Evolutionary conservation across 1,284 basidiomycete species (phyloP), one percentile per base, ranked within the genome.

Genomic region (Ustilago vetiveriae): DNA sequence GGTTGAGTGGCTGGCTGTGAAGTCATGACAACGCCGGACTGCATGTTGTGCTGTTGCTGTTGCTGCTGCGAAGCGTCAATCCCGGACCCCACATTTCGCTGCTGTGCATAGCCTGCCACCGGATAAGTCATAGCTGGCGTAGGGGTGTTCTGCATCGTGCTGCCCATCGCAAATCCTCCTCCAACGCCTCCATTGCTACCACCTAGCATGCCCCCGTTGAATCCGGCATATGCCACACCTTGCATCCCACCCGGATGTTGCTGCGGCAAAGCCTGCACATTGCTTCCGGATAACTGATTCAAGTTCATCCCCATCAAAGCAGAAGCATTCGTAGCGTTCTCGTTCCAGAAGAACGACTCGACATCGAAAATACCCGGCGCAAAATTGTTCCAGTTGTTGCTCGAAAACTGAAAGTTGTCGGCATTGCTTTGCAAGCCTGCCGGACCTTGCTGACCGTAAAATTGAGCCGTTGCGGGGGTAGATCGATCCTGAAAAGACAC

Each of bases 271-370:
- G n/a, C 22, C 19, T 17, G 27, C 14, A 33, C 17, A 16, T 21
- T 38, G 27, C 7, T 43, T 17, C 14, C 23, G 11, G 35, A 21
- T 3, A 32, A 19, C 37, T 39, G 46, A 7, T n/a, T 27, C n/a
- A 57, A 57, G 36, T 52, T 52, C 40, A 49, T 45, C 10, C 54
- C 53, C 54, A 64, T 57, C 46, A 52, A 42, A 8, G 47, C 51
- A 9, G 60, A 42, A 13, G 50, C 49, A 17, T 37, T 37, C 7
- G 47, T 45, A 5, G 62, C 67, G 24, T 73, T 74, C 24, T 76
- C 74, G 52, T 76, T 76, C 74, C 74, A 76, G 53, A 71, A 76
- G 43, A 74, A 73, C 23, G 63, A 64, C 43, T 76, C 74, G 39
- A 73, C 65, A 45, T 76, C 74, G 39, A 75, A 75, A 41, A 73